Evolutionary conservation across 495 filamentous ascomycete species (phyloP), one percentile per base, ranked within the genome.

Genomic region (Lophiostoma macrostomum): DNA sequence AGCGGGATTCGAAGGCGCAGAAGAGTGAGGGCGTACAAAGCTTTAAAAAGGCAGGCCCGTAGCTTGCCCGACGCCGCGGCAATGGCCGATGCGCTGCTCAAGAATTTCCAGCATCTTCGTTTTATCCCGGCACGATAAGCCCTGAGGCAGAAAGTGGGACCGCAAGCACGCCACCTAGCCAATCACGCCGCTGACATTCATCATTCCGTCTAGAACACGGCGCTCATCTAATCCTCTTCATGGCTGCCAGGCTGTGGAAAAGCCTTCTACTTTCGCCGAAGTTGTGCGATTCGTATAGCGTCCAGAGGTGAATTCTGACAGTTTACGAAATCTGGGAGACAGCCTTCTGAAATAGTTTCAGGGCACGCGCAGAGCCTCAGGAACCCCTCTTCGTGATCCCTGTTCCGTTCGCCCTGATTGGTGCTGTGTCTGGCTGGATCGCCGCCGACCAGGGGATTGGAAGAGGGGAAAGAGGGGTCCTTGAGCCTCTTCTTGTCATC

Each of bases 211-310:
- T 50, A 58, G 54, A 58, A 55, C 45, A 14, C 41, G 3, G 19
- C 18, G 54, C 54, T 58, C 46, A 58, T 35, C 39, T 58, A 58
- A 58, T 51, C 54, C 20, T 11, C 35, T 14, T 10, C 31, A 22
- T 34, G 41, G 11, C 30, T 45, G 25, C 27, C 16, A 27, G n/a
- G n/a, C n/a, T n/a, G n/a, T n/a, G n/a, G n/a, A n/a, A n/a, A n/a
- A n/a, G n/a, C n/a, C n/a, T n/a, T n/a, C n/a, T n/a, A n/a, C n/a
- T 37, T 37, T 37, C 5, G 5, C 5, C n/a, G 34, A 37, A 12
- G n/a, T 6, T 37, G 34, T 14, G 5, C 5, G 5, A 37, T 37
- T 14, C 34, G 34, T 14, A 37, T 14, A 37, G n/a, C 20, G 5
- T 37, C 34, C 6, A 14, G 5, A 14, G 34, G 34, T 18, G 20